Evolutionary conservation across 2,329 filamentous ascomycete species (phyloP), one percentile per base, ranked within the genome.

Genomic region (Davidsoniella australis): DNA sequence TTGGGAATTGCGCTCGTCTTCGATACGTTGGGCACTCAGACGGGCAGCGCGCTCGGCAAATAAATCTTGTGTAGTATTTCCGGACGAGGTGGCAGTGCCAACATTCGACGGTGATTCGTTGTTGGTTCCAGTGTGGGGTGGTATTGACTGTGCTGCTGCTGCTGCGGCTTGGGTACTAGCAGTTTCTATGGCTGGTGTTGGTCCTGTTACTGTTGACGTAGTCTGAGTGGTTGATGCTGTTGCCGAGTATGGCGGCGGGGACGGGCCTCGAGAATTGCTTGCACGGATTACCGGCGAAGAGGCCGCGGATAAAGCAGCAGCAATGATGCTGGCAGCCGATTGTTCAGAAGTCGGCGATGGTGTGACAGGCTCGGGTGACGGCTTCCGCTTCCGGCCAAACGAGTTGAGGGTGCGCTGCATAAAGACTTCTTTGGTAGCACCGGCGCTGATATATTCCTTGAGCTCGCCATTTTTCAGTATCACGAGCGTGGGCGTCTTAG

Each of bases 391-490:
- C 26, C 51, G 48, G 43, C 57, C 60, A 45, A 67, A 66, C 9
- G 62, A 60, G 39, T 50, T 60, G 47, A 61, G 58, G 18, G 66
- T 48, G 14, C 65, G 61, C 12, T 66, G 68, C 44, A 78, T 61
- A 51, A 91, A 86, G 7, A 85, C 78, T 14, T 81, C 73, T 58
- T 75, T 80, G 12, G 68, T 64, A 7, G 75, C 71, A 7, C 79
- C 81, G 1, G 76, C 67, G 37, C 77, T 70, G 8, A 94, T 71
- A 60, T 88, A 87, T 61, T 89, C 81, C 58, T 82, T 79, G 12
- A 94, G 66, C 54, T 83, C 75, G 7, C 82, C 85, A 63, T 86
- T 82, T 59, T 80, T 77, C 57, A 94, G 88, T 17, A 93, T 68
- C 14, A 94, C 73, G 7, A 94, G 65, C 1, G 82, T 82, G 0